A percentile compares a stretch with the other conserved stretches of the same genome.
Conservation (phyloP, 2,329 filamentous ascomycete species). For the Aspergillus unguis region DNA sequence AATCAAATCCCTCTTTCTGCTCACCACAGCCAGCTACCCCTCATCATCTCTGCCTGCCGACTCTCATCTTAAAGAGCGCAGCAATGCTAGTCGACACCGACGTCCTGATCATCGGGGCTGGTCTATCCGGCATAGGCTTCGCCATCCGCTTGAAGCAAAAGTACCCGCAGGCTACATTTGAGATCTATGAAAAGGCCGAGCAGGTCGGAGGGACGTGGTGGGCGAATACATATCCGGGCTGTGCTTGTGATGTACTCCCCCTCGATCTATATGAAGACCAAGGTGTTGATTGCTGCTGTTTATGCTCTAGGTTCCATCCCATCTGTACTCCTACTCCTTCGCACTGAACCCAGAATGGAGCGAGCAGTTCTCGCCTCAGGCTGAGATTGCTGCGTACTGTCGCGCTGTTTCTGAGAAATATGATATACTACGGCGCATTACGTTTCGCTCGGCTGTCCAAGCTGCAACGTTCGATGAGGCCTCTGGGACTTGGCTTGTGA, state of each 20-base stretch:
- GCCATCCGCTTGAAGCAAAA: slow-evolving; percentile 45
- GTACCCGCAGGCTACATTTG: slow-evolving; percentile 38
- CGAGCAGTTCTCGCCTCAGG: slow-evolving; percentile 32
- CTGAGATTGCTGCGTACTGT: slow-evolving; percentile 35
- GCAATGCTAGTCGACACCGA: slow-evolving; percentile 38
- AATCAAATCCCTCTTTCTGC: too few relatives aligned
- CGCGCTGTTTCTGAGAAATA: slow-evolving; percentile 19
- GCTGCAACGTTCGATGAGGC: not conserved
- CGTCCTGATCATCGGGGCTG: slow-evolving; percentile 52
- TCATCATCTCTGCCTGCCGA: not conserved
- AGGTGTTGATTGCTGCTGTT: too few relatives aligned
- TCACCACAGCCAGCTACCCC: too few relatives aligned
- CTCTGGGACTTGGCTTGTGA: slow-evolving; percentile 2
- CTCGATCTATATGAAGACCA: too few relatives aligned
- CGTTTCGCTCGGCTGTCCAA: slow-evolving; percentile 21
- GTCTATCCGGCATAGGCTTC: slow-evolving; percentile 47
- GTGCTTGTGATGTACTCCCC: slow-evolving; percentile 35
- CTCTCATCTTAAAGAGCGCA: not conserved
- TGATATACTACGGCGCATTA: slow-evolving; percentile 22
- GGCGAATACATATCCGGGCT: slow-evolving; percentile 36
- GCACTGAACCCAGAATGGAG: slow-evolving; percentile 42
- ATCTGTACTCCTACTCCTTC: slow-evolving; percentile 46
- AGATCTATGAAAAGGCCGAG: slow-evolving; percentile 45
- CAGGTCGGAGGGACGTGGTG: slow-evolving; percentile 39
- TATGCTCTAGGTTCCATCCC: slow-evolving; percentile 29